Evolutionary conservation across 805 yeast genomes (phyloP), one percentile per base, ranked within the genome.

Genomic region (Candida ipomoeae): DNA sequence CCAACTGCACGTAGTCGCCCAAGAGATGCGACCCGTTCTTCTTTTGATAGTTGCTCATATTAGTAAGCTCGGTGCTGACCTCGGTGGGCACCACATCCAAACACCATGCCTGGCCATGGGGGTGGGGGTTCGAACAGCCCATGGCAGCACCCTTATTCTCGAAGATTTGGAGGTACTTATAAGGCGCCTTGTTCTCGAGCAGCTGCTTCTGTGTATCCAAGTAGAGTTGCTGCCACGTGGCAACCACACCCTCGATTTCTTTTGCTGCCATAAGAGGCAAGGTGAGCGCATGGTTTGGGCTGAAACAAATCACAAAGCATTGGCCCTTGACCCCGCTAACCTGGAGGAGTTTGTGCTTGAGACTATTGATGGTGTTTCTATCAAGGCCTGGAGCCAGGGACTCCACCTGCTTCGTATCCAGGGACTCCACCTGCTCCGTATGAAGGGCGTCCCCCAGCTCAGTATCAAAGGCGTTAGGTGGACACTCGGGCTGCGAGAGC

Each of bases 31-130:
- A 53, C 17, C 73, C 68, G 50, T 71, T 60, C 51, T 69, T 62
- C 10, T 62, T 57, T 20, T 61, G 55, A 62, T 85, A 85, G 40
- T 73, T 69, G 1, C 62, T 63, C 73, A 85, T 72, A 44, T 81
- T 73, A 3, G 60, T 65, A 44, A 83, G 69, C 64, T 85, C 90
- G 48, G 75, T 71, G 18, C 71, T 74, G 8, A 86, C 87, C 67
- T 85, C 90, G 35, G 80, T 80, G 6, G 92, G 91, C 13, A 84
- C 69, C 5, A 74, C 65, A 55, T 78, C 83, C 49, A 84, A 71
- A 65, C 85, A 80, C 92, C 92, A 85, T 13, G 86, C 88, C 68
- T 85, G 92, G 26, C 91, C 89, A 61, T 85, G 92, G 6, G 91
- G 90, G 66, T 85, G 92, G 2, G 89, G 85, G 61, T 85, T 85